Base-by-base conservation (phyloP, 306 rosid species). In the Medicago arabica region DNA sequence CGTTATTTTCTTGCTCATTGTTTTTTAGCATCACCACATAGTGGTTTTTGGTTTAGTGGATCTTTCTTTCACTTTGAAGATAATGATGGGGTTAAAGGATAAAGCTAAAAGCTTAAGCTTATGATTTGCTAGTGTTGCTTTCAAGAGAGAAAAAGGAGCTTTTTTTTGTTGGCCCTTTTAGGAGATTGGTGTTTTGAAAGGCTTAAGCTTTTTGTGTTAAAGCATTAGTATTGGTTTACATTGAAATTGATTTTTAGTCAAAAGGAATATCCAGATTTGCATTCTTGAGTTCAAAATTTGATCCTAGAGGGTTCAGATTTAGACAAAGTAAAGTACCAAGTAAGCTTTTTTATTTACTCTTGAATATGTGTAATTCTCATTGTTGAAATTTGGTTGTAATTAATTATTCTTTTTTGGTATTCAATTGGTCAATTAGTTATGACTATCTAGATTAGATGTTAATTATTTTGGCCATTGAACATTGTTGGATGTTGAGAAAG, bases 71-170 rank as follows among this genome's bases (percentile, higher is more conserved):
- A 34, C 38, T 34, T 34, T 34, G 38, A 34, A 34, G 38, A 34
- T 34, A 34, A 34, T 34, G 38, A 34, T 34, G 84, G 82, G 83
- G 78, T 78, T 50, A 78, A 85, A 86, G 86, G 65, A 55, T 69
- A 81, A 83, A 65, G 87, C 75, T 71, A 43, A 54, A 60, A 64
- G 43, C 36, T 84, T 67, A 83, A 81, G 72, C 75, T 83, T 80
- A 83, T 82, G 81, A 90, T 87, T 88, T 75, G 75, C 71, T 62
- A 50, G 85, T 85, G 83, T 83, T 72, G 80, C 82, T 82, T 76
- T 82, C 69, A 75, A 70, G 68, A 81, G 65, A 64, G 60, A 43
- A 19, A 51, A 62, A 76, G 16, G 73, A 7, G 59, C 47, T 38
- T 41, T 63, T 74, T 76, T 53, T 58, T 47, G 65, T 53, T 77